Conservation (phyloP, 345 rosid genomes). For the Heritiera littoralis region DNA sequence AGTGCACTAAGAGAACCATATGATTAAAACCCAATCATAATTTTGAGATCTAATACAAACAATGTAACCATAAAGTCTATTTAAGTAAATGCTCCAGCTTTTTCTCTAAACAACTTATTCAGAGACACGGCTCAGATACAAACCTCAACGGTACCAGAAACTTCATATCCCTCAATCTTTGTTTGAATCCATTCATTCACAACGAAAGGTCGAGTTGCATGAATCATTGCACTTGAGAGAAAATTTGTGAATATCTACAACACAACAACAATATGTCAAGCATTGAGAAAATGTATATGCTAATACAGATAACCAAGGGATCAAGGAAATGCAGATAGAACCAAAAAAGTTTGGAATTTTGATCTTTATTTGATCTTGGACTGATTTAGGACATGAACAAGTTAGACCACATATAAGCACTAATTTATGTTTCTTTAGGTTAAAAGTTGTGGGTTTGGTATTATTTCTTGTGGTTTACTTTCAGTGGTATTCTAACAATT, state of each 20-base stretch:
- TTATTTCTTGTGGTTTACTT: background rate
- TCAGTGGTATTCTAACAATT: background rate
- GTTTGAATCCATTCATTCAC: slow-evolving; percentile 97
- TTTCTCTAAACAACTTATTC: background rate
- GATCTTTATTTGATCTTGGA: background rate
- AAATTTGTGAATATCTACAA: slow-evolving; percentile 90
- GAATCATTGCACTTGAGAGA: slow-evolving; percentile 93
- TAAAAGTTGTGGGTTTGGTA: background rate
- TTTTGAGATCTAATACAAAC: background rate
- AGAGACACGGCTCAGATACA: slow-evolving; percentile 31
- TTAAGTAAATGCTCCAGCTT: background rate
- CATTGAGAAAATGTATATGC: slow-evolving; percentile 7
- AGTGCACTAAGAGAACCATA: background rate
- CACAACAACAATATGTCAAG: slow-evolving; percentile 26
- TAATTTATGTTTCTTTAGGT: background rate
- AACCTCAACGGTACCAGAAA: slow-evolving; percentile 99
- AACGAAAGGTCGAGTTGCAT: slow-evolving; percentile 89
- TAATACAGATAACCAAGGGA: background rate
- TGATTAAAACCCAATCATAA: background rate
- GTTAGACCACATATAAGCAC: background rate
- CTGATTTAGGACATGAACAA: background rate
- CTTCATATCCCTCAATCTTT: slow-evolving; percentile 94
- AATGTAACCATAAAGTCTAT: background rate
- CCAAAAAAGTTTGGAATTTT: background rate
- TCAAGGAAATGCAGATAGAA: background rate